Evolutionary conservation across 2,329 filamentous ascomycete genomes (phyloP).

Genomic region (Elsinoe batatas): DNA sequence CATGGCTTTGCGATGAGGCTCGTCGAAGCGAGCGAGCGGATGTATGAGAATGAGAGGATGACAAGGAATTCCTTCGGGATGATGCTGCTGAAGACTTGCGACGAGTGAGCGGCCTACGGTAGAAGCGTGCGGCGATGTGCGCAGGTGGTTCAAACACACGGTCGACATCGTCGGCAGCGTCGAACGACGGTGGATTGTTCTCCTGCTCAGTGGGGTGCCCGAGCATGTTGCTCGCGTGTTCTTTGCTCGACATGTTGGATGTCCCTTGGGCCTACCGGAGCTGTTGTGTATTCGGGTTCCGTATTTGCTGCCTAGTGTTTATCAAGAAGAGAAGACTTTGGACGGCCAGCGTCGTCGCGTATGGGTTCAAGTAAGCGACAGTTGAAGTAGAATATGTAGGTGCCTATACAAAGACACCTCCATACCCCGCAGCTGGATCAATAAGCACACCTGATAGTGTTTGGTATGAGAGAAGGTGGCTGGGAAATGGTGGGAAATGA

Average conservation of each 20-base stretch:
- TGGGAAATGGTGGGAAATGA: constrained; percentile 9
- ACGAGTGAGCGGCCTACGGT: constrained; percentile 51
- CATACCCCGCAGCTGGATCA: constrained; percentile 5
- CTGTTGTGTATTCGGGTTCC: not conserved
- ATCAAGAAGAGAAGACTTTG: not conserved
- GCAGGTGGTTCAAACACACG: constrained; percentile 56
- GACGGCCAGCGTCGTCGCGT: constrained; percentile 8
- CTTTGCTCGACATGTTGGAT: not conserved
- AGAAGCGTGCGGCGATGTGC: constrained; percentile 69
- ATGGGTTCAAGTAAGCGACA: not conserved
- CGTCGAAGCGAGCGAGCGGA: constrained; percentile 49
- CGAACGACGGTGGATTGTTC: constrained; percentile 12
- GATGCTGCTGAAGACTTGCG: constrained; percentile 68
- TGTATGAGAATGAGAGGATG: constrained; percentile 62
- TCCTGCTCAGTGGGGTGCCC: not conserved
- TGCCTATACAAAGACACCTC: not conserved
- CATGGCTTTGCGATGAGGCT: constrained; percentile 56
- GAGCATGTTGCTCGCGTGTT: not conserved
- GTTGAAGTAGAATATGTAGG: not conserved
- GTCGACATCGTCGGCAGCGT: constrained; percentile 32
- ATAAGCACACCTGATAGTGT: not conserved
- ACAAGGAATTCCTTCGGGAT: constrained; percentile 69
- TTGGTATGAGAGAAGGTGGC: constrained; percentile 7
- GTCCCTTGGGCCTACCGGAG: not conserved
- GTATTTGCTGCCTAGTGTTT: not conserved